These are phyloP conservation scores for Diaporthe sp. DNA, from an alignment of 2,329 filamentous ascomycete species.

Conservation along the genomic window DNA sequence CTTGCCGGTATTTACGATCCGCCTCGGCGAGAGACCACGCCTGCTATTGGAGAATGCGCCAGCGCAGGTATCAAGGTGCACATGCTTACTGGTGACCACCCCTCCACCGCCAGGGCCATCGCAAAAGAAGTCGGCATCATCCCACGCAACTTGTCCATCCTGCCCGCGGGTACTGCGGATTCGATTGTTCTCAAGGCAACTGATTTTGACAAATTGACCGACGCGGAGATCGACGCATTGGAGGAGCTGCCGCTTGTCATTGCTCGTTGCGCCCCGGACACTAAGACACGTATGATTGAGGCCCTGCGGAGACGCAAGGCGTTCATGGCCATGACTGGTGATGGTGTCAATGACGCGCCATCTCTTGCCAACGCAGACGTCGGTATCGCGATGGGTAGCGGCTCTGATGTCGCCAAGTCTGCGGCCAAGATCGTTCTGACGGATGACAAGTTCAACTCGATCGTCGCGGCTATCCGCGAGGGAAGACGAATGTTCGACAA, in stretches of 20 bases:
- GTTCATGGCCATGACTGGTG: slow-evolving; percentile 90
- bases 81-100: slow-evolving; percentile 88
- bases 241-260: slow-evolving; percentile 84
- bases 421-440: slow-evolving; percentile 86
- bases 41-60: slow-evolving; percentile 77
- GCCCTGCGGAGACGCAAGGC: slow-evolving; percentile 81
- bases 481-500: slow-evolving; percentile 90
- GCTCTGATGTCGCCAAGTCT: slow-evolving; percentile 87
- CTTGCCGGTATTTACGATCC: slow-evolving; percentile 89
- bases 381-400: slow-evolving; percentile 91
- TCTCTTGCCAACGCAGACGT: slow-evolving; percentile 86
- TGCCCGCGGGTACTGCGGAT: slow-evolving; percentile 73
- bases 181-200: slow-evolving; percentile 81
- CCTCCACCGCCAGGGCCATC: slow-evolving; percentile 82
- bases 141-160: slow-evolving; percentile 68
- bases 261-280: slow-evolving; percentile 85
- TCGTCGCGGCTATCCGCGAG: slow-evolving; percentile 85
- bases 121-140: slow-evolving; percentile 85
- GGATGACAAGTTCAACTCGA: slow-evolving; percentile 90
- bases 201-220: slow-evolving; percentile 82
- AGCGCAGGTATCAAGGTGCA: slow-evolving; percentile 82
- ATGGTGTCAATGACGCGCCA: slow-evolving; percentile 89
- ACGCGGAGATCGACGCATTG: slow-evolving; percentile 81
- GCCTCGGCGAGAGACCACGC: slow-evolving; percentile 83
- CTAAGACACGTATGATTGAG: slow-evolving; percentile 92